Percentiles rank a stretch among this genome's conserved stretches.
These are phyloP conservation scores for Aspergillus japonicus DNA, from an alignment of 2,329 filamentous ascomycete genomes.

Conservation along the genomic window DNA sequence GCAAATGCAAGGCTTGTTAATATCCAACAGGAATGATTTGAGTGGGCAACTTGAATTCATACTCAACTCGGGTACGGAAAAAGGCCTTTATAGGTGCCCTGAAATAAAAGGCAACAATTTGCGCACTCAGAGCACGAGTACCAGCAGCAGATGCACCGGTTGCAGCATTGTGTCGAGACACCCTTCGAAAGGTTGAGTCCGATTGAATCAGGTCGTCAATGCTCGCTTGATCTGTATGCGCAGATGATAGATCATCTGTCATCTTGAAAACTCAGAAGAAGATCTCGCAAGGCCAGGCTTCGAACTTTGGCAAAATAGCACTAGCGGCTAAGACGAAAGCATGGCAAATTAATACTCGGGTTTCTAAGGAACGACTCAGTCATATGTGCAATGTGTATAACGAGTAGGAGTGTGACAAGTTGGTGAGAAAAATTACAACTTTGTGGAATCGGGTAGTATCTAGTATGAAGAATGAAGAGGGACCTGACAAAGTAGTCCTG, in stretches of 20 bases:
- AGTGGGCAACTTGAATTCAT: slow-evolving; percentile 43
- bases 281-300: not conserved
- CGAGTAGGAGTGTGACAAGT: not conserved
- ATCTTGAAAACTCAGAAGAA: not conserved
- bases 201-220: slow-evolving; percentile 8
- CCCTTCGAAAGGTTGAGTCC: slow-evolving; percentile 30
- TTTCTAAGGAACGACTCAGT: not conserved
- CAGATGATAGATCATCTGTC: slow-evolving; percentile 13
- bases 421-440: not conserved
- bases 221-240: slow-evolving; percentile 16
- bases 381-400: not conserved
- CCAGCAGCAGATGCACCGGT: slow-evolving; percentile 81
- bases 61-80: slow-evolving; percentile 86
- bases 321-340: not conserved
- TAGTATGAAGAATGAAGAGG: not conserved
- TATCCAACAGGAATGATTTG: not conserved
- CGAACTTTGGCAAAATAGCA: not conserved
- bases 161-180: slow-evolving; percentile 58
- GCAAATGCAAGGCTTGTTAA: slow-evolving; percentile 4
- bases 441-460: not conserved
- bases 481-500: not conserved
- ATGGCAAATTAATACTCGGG: not conserved
- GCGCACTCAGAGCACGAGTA: slow-evolving; percentile 77
- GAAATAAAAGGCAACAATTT: slow-evolving; percentile 88
- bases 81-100: slow-evolving; percentile 88